phyloP scores from a whole-genome alignment of 140 eudicot genomes.

The Bidens hawaiensis region DNA sequence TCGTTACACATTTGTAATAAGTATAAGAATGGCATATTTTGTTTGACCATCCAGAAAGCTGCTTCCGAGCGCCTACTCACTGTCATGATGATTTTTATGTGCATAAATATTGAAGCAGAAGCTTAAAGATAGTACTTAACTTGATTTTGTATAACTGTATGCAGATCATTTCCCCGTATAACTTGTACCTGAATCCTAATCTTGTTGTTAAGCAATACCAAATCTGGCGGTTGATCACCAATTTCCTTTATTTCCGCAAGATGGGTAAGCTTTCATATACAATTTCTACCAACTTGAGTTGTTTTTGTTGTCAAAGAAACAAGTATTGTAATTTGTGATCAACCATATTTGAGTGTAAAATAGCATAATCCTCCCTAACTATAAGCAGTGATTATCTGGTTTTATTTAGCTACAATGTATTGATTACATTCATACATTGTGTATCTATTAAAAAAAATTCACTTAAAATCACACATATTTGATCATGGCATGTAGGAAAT shows the following conservation, averaged over 20 bases:
- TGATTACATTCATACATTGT: no score
- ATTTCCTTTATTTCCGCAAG: conserved; percentile 84
- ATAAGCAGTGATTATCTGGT: background rate
- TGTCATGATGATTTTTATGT: background rate
- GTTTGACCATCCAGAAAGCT: background rate
- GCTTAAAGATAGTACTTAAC: conserved; percentile 10
- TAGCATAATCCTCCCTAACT: background rate
- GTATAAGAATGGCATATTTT: background rate
- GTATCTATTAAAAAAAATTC: no score
- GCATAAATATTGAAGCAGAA: background rate
- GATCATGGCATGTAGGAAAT: conserved; percentile 5
- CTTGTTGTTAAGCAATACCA: conserved; percentile 96
- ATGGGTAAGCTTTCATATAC: conserved; percentile 51
- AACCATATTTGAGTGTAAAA: background rate
- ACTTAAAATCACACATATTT: background rate
- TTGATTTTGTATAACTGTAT: conserved; percentile 10
- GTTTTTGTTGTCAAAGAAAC: background rate
- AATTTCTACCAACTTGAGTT: conserved; percentile 3
- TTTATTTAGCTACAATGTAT: background rate
- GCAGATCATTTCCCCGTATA: conserved; percentile 96
- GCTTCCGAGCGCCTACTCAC: background rate
- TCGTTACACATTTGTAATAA: background rate
- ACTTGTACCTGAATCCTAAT: conserved; percentile 79
- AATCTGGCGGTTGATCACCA: conserved; percentile 84
- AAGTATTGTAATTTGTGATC: conserved; percentile 12